Base-by-base conservation (phyloP, 1,139 yeast species). In the Diutina neorugosa region DNA sequence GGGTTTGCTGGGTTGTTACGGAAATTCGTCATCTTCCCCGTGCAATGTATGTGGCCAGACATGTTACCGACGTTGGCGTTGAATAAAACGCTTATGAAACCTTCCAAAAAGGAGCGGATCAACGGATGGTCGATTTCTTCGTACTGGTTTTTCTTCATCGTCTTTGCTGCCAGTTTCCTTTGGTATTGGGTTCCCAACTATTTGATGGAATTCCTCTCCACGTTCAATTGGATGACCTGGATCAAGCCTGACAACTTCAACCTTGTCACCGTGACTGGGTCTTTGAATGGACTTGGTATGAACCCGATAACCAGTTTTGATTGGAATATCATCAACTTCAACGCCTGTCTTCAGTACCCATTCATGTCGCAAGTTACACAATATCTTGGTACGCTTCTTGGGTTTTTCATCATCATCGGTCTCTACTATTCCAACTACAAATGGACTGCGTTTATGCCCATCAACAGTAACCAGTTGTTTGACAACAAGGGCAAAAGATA, bases 141-240 rank as follows among this genome's bases (percentile, higher is more conserved):
- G 53, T 78, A 71, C 60, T 65, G 64, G 23, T 77, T 77, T 58
- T 82, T 82, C 65, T 51, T 68, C 27, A 57, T 64, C 4, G 67
- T 73, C 54, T 53, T 54, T 14, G 65, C 62, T 20, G 42, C 37
- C n/a, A 71, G 78, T 57, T 80, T 81, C 57, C 41, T 68, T 14
- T 82, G 77, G 64, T 77, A 70, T 61, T 82, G 86, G 85, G 47
- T 82, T 19, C 87, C 87, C 14, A 68, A 70, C 54, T 80, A 71
- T 56, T 57, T 81, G 8, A 77, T 80, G 61, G 63, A 65, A 49
- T 81, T 81, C 0, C 62, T 81, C 16, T 71, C 79, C 2, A 65
- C 68, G 16, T 82, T 82, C 65, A 80, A 78, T 62, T 81, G 86
- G 86, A 73, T 78, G 63, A 75, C 82, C 3, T 82, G 87, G 87